Evolutionary conservation across 345 rosid genomes (phyloP).

Genomic region (Camelina laxa): DNA sequence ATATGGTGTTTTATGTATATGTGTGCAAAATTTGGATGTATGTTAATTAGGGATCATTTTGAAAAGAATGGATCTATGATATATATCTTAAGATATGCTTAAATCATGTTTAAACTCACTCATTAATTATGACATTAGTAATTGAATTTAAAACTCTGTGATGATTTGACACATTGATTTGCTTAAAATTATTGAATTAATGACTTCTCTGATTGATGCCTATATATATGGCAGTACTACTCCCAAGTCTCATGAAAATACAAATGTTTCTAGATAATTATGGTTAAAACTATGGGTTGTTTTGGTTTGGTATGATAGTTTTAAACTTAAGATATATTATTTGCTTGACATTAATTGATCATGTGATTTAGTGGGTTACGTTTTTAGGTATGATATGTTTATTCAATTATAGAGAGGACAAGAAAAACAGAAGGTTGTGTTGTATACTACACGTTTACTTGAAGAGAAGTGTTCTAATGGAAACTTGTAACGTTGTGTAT

Average conservation of each 20-base stretch:
- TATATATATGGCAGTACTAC: neutral
- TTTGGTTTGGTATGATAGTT: neutral
- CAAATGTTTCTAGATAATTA: neutral
- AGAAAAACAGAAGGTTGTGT: constrained; percentile 13
- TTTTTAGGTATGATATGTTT: neutral
- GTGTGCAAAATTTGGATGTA: neutral
- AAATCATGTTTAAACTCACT: neutral
- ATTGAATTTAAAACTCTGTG: neutral
- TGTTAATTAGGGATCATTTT: too few relatives aligned
- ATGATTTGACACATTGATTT: neutral
- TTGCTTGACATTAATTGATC: neutral
- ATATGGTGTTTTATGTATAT: neutral
- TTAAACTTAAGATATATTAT: neutral
- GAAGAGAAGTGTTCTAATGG: neutral
- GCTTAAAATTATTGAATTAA: neutral
- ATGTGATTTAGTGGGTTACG: neutral
- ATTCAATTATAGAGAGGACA: neutral
- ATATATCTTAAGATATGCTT: neutral
- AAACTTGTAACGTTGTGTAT: constrained; percentile 6
- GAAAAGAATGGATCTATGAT: neutral
- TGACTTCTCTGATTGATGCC: neutral
- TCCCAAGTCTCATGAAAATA: neutral
- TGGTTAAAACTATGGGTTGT: neutral
- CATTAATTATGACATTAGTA: neutral
- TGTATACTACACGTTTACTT: constrained; percentile 22